Percentiles rank a stretch among this genome's conserved stretches.
Evolutionary conservation across 106 monocot genomes (phyloP).

Genomic region (Narthecium ossifragum): DNA sequence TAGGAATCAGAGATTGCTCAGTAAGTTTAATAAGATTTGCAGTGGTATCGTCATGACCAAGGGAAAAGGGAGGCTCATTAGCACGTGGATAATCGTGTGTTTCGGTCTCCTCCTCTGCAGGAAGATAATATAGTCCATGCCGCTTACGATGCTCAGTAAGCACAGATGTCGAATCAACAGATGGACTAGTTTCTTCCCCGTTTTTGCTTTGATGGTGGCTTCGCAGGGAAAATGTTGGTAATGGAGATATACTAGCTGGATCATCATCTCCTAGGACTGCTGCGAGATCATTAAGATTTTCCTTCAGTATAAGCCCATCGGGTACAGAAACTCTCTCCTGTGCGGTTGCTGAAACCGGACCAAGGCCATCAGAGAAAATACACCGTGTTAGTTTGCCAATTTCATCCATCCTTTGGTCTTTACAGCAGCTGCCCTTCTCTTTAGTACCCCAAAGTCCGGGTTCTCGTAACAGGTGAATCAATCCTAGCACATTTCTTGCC

Average conservation of each 20-base stretch:
- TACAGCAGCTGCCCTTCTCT: slow-evolving; percentile 13
- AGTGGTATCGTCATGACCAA: slow-evolving; percentile 12
- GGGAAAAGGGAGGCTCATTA: slow-evolving; percentile 28
- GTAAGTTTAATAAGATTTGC: slow-evolving; percentile 44
- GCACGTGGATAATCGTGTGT: slow-evolving; percentile 59
- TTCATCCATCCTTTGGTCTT: slow-evolving; percentile 20
- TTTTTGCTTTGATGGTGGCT: slow-evolving; percentile 12
- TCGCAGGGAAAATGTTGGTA: slow-evolving; percentile 35
- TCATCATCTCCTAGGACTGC: slow-evolving; percentile 33
- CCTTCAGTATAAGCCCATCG: slow-evolving; percentile 56
- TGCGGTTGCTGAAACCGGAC: slow-evolving; percentile 55
- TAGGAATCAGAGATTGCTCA: slow-evolving; percentile 25
- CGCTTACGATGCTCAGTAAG: slow-evolving; percentile 75
- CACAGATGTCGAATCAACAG: slow-evolving; percentile 41
- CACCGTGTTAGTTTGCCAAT: slow-evolving; percentile 27
- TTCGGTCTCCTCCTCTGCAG: slow-evolving; percentile 44
- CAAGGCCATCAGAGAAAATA: slow-evolving; percentile 60
- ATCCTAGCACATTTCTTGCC: slow-evolving; percentile 65
- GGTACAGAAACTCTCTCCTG: slow-evolving; percentile 57
- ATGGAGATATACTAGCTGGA: slow-evolving; percentile 11
- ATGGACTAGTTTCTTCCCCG: slow-evolving; percentile 19
- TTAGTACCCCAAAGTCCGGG: slow-evolving; percentile 21
- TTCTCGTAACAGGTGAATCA: slow-evolving; percentile 36
- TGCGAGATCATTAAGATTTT: slow-evolving; percentile 61
- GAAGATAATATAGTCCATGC: slow-evolving; percentile 84